phyloP scores from a whole-genome alignment of 2,329 filamentous ascomycete species.

The Microdochium paspali region DNA sequence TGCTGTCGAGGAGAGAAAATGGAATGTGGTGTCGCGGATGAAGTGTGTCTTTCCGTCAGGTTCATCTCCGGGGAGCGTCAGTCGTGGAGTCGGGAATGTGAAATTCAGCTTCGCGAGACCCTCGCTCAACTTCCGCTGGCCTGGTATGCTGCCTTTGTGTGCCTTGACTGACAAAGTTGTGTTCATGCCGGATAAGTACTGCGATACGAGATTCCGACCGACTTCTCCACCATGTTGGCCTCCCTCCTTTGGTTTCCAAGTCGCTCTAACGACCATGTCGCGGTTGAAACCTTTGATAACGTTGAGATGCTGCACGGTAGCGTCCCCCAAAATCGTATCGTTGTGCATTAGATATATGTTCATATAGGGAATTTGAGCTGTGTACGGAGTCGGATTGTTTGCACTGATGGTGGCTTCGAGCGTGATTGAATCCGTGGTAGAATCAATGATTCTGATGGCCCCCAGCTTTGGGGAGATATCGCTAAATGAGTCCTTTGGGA shows the following conservation, averaged over 20 bases:
- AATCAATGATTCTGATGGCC: constrained; percentile 63
- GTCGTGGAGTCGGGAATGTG: constrained; percentile 60
- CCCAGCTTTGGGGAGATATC: constrained; percentile 54
- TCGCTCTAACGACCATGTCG: constrained; percentile 55
- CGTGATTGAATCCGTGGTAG: constrained; percentile 59
- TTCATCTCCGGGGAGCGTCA: constrained; percentile 46
- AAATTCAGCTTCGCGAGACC: constrained; percentile 65
- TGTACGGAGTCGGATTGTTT: constrained; percentile 84
- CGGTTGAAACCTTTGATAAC: constrained; percentile 64
- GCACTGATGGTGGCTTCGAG: constrained; percentile 69
- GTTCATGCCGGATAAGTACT: constrained; percentile 83
- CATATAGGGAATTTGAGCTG: constrained; percentile 69
- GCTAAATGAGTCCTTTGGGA: constrained; percentile 42
- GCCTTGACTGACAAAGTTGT: constrained; percentile 67
- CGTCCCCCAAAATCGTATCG: constrained; percentile 65
- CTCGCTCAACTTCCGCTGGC: constrained; percentile 60
- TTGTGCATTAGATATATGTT: constrained; percentile 71
- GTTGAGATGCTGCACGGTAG: constrained; percentile 53
- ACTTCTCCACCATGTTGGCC: constrained; percentile 51
- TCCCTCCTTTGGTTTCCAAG: constrained; percentile 65
- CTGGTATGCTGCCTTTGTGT: constrained; percentile 64
- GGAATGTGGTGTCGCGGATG: constrained; percentile 77
- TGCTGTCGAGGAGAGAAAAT: constrained; percentile 78
- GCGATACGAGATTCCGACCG: constrained; percentile 67
- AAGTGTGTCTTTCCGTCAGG: constrained; percentile 51